These are phyloP conservation scores for Penicillium bovifimosum DNA, from an alignment of 495 filamentous ascomycete species.

Conservation along the genomic window DNA sequence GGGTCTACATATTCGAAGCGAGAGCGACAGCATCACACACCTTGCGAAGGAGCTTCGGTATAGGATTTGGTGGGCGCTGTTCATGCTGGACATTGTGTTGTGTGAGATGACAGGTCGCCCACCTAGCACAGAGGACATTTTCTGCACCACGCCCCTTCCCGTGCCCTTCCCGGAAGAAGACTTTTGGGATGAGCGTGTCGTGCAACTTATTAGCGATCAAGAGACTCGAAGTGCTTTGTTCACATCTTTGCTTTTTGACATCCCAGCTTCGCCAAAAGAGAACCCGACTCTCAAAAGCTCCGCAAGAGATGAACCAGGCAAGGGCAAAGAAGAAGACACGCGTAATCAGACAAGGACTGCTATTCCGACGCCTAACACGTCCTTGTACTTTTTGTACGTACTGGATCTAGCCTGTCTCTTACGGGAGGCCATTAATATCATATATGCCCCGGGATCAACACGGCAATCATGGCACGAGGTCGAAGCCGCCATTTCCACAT, in stretches of 20 bases:
- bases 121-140: conserved; percentile 43
- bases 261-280: background rate
- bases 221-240: conserved; percentile 22
- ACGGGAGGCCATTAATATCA: conserved; percentile 17
- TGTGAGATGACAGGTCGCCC: conserved; percentile 58
- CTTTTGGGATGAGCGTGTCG: conserved; percentile 25
- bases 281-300: background rate
- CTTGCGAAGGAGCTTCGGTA: conserved; percentile 44
- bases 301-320: background rate
- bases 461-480: conserved; percentile 21
- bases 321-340: conserved; percentile 1
- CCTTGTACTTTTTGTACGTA: conserved; percentile 20
- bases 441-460: conserved; percentile 19
- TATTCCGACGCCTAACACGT: conserved; percentile 15
- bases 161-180: conserved; percentile 50
- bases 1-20: conserved; percentile 57
- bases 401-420: conserved; percentile 23
- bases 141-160: conserved; percentile 51
- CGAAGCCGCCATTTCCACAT: conserved; percentile 13
- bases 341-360: background rate
- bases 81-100: conserved; percentile 52
- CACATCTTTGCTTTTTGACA: conserved; percentile 12
- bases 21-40: conserved; percentile 41
- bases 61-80: conserved; percentile 49
- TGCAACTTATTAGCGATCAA: conserved; percentile 28